A percentile compares a stretch with the other conserved stretches of the same genome.
phyloP scores from a whole-genome alignment of 257 asterid genomes.

The Nicotiana tomentosiformis region DNA sequence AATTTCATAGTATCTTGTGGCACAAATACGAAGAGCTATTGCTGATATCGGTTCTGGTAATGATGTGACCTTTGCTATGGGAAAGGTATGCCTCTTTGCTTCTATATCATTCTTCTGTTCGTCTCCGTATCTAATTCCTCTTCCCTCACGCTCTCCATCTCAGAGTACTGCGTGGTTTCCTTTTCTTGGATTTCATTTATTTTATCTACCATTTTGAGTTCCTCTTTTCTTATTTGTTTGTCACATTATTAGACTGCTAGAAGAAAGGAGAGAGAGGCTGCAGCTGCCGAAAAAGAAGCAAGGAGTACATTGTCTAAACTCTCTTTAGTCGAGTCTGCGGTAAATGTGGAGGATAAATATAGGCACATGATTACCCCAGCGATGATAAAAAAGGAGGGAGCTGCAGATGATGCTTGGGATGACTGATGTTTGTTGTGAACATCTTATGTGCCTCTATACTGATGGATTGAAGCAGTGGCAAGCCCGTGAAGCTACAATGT shows the following conservation, averaged over 20 bases:
- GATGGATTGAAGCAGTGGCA: slow-evolving; percentile 6
- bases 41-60: slow-evolving; percentile 80
- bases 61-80: slow-evolving; percentile 57
- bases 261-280: slow-evolving; percentile 76
- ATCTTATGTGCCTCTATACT: not conserved
- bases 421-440: slow-evolving; percentile 28
- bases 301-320: slow-evolving; percentile 40
- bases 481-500: not conserved
- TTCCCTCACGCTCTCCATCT: not conserved
- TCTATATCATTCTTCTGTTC: slow-evolving; percentile 2
- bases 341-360: slow-evolving; percentile 70
- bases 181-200: not conserved
- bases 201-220: not conserved
- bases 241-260: slow-evolving; percentile 52
- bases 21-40: slow-evolving; percentile 79
- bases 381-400: slow-evolving; percentile 47
- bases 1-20: slow-evolving; percentile 59
- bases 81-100: slow-evolving; percentile 52
- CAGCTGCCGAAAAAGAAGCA: slow-evolving; percentile 65
- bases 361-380: slow-evolving; percentile 67
- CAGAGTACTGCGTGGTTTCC: not conserved
- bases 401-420: slow-evolving; percentile 88
- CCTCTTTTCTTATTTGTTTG: not conserved
- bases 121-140: not conserved
- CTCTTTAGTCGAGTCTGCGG: slow-evolving; percentile 34